Percentiles rank a stretch among this genome's conserved stretches.
Evolutionary conservation across 1,284 basidiomycete species (phyloP).

Genomic region (Agroathelia rolfsii): DNA sequence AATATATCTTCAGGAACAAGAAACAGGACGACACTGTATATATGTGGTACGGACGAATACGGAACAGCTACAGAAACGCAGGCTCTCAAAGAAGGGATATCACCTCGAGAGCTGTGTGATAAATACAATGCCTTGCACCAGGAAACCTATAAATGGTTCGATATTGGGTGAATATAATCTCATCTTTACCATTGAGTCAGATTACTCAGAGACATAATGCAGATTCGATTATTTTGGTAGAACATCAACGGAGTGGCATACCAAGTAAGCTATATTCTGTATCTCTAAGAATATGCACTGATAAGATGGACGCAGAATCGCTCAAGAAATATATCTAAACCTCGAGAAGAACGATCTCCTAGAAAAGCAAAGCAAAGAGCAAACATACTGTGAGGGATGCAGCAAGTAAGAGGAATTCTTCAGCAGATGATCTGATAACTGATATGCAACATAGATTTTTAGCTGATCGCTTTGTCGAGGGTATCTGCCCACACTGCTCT

Average conservation of each 20-base stretch:
- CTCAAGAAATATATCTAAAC: conserved; percentile 81
- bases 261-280: conserved; percentile 50
- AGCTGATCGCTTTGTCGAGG: conserved; percentile 93
- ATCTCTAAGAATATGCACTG: not conserved
- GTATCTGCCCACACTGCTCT: conserved; percentile 84
- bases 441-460: conserved; percentile 54
- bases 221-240: conserved; percentile 97
- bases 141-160: conserved; percentile 94
- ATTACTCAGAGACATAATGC: too few relatives aligned
- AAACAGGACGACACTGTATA: conserved; percentile 69
- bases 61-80: conserved; percentile 98
- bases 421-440: not conserved
- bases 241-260: conserved; percentile 86
- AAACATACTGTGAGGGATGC: conserved; percentile 90
- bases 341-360: conserved; percentile 72
- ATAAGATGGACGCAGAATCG: conserved; percentile 47
- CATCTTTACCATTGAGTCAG: conserved; percentile 8
- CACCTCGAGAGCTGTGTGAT: conserved; percentile 84
- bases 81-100: conserved; percentile 88
- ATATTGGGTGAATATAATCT: conserved; percentile 53
- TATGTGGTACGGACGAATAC: conserved; percentile 99
- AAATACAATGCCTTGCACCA: conserved; percentile 89
- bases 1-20: conserved; percentile 43
- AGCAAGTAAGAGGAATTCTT: conserved; percentile 44
- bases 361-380: conserved; percentile 77